Evolutionary conservation across 495 filamentous ascomycete genomes (phyloP), one percentile per base, ranked within the genome.

Genomic region (Daldinia grandis): DNA sequence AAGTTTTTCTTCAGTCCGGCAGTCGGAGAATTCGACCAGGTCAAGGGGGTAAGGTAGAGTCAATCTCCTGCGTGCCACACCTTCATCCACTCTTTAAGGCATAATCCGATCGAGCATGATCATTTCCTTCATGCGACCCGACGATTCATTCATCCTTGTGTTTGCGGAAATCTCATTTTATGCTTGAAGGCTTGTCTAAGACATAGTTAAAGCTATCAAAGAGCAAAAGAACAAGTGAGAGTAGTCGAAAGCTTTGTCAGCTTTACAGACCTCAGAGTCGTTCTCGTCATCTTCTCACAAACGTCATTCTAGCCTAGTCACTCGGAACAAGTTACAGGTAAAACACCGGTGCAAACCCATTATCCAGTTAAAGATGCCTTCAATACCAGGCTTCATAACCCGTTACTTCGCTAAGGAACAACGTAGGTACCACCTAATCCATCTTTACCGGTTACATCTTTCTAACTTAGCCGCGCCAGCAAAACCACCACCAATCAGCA

Each of bases 401-500:
- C 73, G 62, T 53, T 75, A 76, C 62, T 70, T 77, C 30, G n/a
- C 67, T 42, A 77, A 72, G 37, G 75, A 75, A 15, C 61, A 76
- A 68, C 62, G 75, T 69, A 66, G 74, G 75, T 77, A 24, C 19
- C 4, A 15, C 38, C 50, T 12, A n/a, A 15, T 21, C 14, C 21
- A 35, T 21, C 19, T 28, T 28, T 50, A 33, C 59, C n/a, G 50
- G 10, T 37, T 40, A 24, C 58, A 12, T 33, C 3, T 35, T 12
- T 59, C 70, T 67, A 58, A 56, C 76, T 63, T 65, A 74, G 62
- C 60, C 75, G 67, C 69, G 65, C 15, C 55, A 78, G 76, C 76
- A 40, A 73, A 74, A 74, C 75, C 73, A 58, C 76, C 71, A 35
- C 71, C 77, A 74, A 78, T 78, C 73, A 78, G 66, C 62, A 74